Evolutionary conservation across 202 grass and related monocot species (phyloP).

Genomic region (Elaeis oleifera): DNA sequence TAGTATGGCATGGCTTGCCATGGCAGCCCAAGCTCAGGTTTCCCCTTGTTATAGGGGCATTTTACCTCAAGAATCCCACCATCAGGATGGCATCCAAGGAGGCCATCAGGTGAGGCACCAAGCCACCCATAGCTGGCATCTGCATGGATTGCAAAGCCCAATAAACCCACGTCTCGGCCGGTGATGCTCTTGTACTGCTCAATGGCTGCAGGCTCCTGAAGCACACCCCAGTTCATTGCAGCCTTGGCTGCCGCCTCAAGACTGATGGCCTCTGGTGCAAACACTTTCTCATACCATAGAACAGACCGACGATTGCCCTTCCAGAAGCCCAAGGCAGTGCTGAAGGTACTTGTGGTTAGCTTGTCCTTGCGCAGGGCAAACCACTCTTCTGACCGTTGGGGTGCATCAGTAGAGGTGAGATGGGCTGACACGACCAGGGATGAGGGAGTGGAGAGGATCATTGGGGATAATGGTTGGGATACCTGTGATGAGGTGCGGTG

Average conservation of each 20-base stretch:
- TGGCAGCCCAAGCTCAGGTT: slow-evolving; percentile 75
- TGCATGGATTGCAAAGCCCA: slow-evolving; percentile 72
- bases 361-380: slow-evolving; percentile 93
- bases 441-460: slow-evolving; percentile 34
- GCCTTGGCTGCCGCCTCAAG: slow-evolving; percentile 47
- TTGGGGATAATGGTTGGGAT: slow-evolving; percentile 30
- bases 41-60: slow-evolving; percentile 96
- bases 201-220: slow-evolving; percentile 62
- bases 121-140: slow-evolving; percentile 78
- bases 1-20: slow-evolving; percentile 82
- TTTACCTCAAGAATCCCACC: slow-evolving; percentile 94
- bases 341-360: slow-evolving; percentile 97
- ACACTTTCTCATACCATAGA: slow-evolving; percentile 96
- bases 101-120: slow-evolving; percentile 86
- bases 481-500: slow-evolving; percentile 45
- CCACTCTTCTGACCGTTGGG: slow-evolving; percentile 93
- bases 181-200: slow-evolving; percentile 84
- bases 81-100: slow-evolving; percentile 57
- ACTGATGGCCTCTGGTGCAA: slow-evolving; percentile 40
- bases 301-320: slow-evolving; percentile 57
- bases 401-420: slow-evolving; percentile 48
- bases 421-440: slow-evolving; percentile 43
- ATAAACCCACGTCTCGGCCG: slow-evolving; percentile 45
- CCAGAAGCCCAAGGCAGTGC: slow-evolving; percentile 93
- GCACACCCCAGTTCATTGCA: slow-evolving; percentile 88